Conservation (phyloP, 2,329 filamentous ascomycete species). For the Canariomyces notabilis region DNA sequence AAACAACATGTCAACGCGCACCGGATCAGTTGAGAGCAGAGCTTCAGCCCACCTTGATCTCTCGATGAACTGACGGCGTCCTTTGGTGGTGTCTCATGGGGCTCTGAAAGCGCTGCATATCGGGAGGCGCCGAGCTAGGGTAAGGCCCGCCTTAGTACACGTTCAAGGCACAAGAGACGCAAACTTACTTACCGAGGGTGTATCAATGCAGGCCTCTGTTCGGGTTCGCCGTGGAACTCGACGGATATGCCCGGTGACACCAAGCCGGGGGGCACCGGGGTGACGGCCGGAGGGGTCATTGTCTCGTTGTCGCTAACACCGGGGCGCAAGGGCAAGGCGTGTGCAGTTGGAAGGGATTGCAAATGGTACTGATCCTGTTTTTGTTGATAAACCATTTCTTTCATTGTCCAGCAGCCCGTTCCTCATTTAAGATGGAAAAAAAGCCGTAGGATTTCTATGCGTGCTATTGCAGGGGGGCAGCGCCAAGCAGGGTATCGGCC, state of each 20-base stretch:
- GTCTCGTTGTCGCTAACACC: constrained; percentile 7
- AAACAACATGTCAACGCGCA: neutral
- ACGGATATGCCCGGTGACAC: constrained; percentile 37
- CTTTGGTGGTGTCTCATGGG: constrained; percentile 54
- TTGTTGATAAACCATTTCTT: too few species aligned
- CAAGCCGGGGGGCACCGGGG: constrained; percentile 22
- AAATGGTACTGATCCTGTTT: constrained; percentile 3
- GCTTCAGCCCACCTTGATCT: constrained; percentile 48
- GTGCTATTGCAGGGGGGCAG: constrained; percentile 1
- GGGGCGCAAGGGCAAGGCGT: constrained; percentile 15
- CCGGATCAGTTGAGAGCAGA: neutral
- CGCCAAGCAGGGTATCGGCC: neutral
- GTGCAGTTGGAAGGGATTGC: constrained; percentile 7
- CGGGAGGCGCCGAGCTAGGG: constrained; percentile 40
- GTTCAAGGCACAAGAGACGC: neutral
- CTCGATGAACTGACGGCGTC: constrained; percentile 52
- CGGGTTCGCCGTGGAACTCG: constrained; percentile 30
- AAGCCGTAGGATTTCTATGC: too few species aligned
- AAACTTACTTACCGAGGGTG: constrained; percentile 45
- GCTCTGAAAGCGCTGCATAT: constrained; percentile 41
- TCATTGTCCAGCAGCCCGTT: too few species aligned
- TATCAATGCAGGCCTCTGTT: constrained; percentile 30
- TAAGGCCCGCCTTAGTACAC: constrained; percentile 18
- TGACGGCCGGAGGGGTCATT: constrained; percentile 12
- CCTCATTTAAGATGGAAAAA: too few species aligned